Percentiles rank a stretch among this genome's conserved stretches.
These are phyloP conservation scores for Botrytis fragariae DNA, from an alignment of 2,329 filamentous ascomycete species.

Conservation along the genomic window DNA sequence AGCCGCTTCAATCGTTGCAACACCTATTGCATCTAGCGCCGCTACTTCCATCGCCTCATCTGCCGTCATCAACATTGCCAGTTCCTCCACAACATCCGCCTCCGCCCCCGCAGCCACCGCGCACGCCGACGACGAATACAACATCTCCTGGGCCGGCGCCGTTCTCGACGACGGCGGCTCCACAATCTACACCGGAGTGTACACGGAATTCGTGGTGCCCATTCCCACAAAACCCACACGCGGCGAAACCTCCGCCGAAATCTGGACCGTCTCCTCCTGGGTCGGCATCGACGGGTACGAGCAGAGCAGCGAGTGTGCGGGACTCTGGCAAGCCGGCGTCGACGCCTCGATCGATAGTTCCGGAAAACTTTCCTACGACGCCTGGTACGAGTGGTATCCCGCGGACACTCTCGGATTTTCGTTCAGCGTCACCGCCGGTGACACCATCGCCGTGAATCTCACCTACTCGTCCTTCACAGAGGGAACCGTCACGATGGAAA, in stretches of 20 bases:
- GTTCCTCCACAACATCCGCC: background rate
- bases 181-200: constrained; percentile 40
- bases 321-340: constrained; percentile 15
- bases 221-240: constrained; percentile 24
- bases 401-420: constrained; percentile 51
- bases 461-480: constrained; percentile 40
- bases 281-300: constrained; percentile 14
- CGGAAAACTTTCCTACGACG: constrained; percentile 41
- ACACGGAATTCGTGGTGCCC: constrained; percentile 41
- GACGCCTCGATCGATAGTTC: background rate
- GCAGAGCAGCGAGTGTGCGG: background rate
- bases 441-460: constrained; percentile 36
- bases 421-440: constrained; percentile 46
- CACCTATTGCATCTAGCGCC: background rate
- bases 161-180: constrained; percentile 35
- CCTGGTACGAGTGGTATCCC: constrained; percentile 62
- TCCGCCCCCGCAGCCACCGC: background rate
- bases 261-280: background rate
- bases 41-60: background rate
- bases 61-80: background rate
- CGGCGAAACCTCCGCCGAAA: background rate
- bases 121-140: constrained; percentile 30
- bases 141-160: constrained; percentile 42
- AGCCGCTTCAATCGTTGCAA: background rate
- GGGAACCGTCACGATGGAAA: constrained; percentile 47